Conservation (phyloP, 2,329 filamentous ascomycete species). For the Geoglossum cookeanum region DNA sequence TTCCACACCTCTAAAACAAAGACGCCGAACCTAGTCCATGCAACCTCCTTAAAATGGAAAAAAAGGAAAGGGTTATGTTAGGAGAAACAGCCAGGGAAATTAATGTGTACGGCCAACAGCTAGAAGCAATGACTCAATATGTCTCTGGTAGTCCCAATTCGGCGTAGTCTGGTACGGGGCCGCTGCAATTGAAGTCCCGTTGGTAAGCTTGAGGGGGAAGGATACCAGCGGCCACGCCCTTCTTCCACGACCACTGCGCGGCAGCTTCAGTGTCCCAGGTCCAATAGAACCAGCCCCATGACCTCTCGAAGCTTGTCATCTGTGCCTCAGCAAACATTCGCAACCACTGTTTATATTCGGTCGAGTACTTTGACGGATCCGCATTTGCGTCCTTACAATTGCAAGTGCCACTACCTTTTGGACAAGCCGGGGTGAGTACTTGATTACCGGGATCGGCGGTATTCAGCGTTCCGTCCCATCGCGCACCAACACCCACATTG, state of each 20-base stretch:
- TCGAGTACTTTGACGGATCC: slow-evolving; percentile 45
- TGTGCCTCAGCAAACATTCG: slow-evolving; percentile 86
- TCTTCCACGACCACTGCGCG: slow-evolving; percentile 82
- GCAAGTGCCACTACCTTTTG: slow-evolving; percentile 41
- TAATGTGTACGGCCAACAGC: not conserved
- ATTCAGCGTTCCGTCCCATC: slow-evolving; percentile 78
- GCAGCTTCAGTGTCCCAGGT: slow-evolving; percentile 84
- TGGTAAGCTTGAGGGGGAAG: slow-evolving; percentile 49
- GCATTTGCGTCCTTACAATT: slow-evolving; percentile 61
- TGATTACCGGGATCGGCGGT: slow-evolving; percentile 41
- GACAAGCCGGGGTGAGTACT: slow-evolving; percentile 56
- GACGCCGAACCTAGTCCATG: not conserved
- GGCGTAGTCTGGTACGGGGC: slow-evolving; percentile 25
- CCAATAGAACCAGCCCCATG: slow-evolving; percentile 99
- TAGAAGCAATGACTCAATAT: slow-evolving; percentile 16
- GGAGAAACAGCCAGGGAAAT: not conserved
- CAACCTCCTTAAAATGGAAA: not conserved
- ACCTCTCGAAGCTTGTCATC: slow-evolving; percentile 83
- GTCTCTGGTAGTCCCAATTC: slow-evolving; percentile 22
- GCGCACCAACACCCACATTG: slow-evolving; percentile 70
- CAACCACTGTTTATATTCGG: slow-evolving; percentile 67
- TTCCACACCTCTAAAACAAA: not conserved
- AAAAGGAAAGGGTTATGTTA: not conserved
- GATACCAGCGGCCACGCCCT: slow-evolving; percentile 57
- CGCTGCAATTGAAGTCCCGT: slow-evolving; percentile 47